phyloP scores from a whole-genome alignment of 495 filamentous ascomycete genomes.

The Xylaria flabelliformis region DNA sequence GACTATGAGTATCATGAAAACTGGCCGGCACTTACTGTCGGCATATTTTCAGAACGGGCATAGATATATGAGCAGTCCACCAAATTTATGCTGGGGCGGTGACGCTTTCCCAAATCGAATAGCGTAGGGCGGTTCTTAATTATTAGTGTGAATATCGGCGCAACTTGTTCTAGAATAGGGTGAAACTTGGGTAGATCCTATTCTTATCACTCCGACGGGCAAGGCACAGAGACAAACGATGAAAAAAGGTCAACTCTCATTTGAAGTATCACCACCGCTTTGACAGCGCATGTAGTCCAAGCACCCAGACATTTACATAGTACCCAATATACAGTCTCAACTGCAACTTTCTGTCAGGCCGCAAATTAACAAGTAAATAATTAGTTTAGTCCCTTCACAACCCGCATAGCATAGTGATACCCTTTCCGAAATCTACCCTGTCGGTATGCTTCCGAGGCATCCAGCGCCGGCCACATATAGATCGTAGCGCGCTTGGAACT shows the following conservation, averaged over 20 bases:
- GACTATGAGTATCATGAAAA: slow-evolving; percentile 1
- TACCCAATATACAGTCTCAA: background rate
- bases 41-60: slow-evolving; percentile 15
- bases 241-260: background rate
- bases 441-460: slow-evolving; percentile 10
- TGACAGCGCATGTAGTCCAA: background rate
- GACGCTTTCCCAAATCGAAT: slow-evolving; percentile 26
- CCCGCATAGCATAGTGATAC: background rate
- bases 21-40: slow-evolving; percentile 26
- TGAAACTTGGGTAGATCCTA: slow-evolving; percentile 17
- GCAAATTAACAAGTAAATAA: background rate
- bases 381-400: background rate
- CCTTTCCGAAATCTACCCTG: background rate
- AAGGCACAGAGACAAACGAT: background rate
- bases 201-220: background rate
- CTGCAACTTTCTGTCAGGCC: background rate
- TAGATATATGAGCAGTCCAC: background rate
- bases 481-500: slow-evolving; percentile 2
- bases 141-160: slow-evolving; percentile 14
- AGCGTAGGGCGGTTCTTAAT: background rate
- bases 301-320: background rate
- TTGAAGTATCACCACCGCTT: background rate
- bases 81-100: slow-evolving; percentile 8
- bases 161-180: slow-evolving; percentile 10
- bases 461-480: background rate